Conservation (phyloP, 768 basidiomycete genomes). For the Kwoniella mangroviensis region DNA sequence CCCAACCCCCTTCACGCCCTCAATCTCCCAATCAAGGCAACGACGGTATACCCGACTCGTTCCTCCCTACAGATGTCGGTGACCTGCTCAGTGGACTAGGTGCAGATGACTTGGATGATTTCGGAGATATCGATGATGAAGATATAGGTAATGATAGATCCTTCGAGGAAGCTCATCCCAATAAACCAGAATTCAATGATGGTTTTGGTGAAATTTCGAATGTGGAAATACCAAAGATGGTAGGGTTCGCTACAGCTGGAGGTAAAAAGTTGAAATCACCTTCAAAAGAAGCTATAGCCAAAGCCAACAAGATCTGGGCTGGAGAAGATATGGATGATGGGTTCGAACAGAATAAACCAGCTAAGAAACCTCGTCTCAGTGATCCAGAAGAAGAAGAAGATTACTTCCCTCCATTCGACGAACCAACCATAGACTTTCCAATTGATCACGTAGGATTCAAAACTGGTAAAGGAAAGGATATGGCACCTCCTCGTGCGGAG, state of each 20-base stretch:
- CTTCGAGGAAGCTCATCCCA: slow-evolving; percentile 19
- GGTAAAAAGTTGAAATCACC: slow-evolving; percentile 24
- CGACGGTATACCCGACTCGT: slow-evolving; percentile 4
- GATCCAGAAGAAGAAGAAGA: slow-evolving; percentile 1
- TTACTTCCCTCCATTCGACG: neutral
- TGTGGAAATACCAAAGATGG: slow-evolving; percentile 2
- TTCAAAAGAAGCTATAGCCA: slow-evolving; percentile 12
- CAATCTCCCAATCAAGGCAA: neutral
- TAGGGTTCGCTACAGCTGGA: slow-evolving; percentile 24
- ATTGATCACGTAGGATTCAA: slow-evolving; percentile 21
- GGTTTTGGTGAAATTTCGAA: neutral
- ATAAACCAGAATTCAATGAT: neutral
- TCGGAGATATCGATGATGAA: slow-evolving; percentile 30
- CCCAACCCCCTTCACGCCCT: neutral
- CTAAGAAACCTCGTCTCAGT: slow-evolving; percentile 21
- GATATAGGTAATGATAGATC: slow-evolving; percentile 18
- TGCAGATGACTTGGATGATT: slow-evolving; percentile 42
- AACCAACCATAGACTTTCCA: slow-evolving; percentile 1
- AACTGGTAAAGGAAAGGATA: slow-evolving; percentile 29
- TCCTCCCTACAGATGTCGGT: slow-evolving; percentile 22
- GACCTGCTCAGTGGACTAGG: slow-evolving; percentile 40
- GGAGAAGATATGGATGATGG: slow-evolving; percentile 3
- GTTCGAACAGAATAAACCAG: slow-evolving; percentile 3
- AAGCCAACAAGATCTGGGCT: slow-evolving; percentile 9
- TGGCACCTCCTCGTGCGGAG: slow-evolving; percentile 30